Conservation (phyloP, 2,329 filamentous ascomycete genomes). For the Diaporthe sp. region DNA sequence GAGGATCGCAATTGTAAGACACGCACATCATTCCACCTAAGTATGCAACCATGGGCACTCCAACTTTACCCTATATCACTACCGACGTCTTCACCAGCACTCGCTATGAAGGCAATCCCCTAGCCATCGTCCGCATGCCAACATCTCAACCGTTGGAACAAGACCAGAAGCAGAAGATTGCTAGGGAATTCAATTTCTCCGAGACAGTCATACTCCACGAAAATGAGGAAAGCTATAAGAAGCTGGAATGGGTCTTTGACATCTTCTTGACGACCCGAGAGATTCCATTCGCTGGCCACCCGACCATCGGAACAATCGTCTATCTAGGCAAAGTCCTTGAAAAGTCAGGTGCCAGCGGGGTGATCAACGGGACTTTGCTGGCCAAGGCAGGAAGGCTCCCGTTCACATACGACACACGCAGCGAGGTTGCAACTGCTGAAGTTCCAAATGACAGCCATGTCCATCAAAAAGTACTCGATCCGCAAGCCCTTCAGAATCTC, state of each 20-base stretch:
- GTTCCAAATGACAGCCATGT: neutral
- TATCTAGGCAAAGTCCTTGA: neutral
- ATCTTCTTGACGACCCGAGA: neutral
- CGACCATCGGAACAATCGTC: neutral
- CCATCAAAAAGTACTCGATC: neutral
- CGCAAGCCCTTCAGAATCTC: neutral
- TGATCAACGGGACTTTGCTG: neutral
- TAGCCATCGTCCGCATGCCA: neutral
- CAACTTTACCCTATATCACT: neutral
- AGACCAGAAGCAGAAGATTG: neutral
- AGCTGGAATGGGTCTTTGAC: neutral
- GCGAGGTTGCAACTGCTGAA: neutral
- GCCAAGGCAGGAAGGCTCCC: neutral
- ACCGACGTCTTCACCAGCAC: neutral
- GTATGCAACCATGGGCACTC: neutral
- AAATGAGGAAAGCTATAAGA: neutral
- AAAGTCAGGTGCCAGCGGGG: neutral
- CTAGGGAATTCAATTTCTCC: neutral
- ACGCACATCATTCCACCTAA: neutral
- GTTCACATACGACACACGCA: neutral
- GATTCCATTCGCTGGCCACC: neutral
- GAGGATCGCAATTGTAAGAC: neutral
- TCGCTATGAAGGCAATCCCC: neutral
- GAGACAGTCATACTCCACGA: neutral
- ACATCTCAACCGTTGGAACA: neutral